Conservation (phyloP, 2,329 filamentous ascomycete species). For the Shiraia sp. region DNA sequence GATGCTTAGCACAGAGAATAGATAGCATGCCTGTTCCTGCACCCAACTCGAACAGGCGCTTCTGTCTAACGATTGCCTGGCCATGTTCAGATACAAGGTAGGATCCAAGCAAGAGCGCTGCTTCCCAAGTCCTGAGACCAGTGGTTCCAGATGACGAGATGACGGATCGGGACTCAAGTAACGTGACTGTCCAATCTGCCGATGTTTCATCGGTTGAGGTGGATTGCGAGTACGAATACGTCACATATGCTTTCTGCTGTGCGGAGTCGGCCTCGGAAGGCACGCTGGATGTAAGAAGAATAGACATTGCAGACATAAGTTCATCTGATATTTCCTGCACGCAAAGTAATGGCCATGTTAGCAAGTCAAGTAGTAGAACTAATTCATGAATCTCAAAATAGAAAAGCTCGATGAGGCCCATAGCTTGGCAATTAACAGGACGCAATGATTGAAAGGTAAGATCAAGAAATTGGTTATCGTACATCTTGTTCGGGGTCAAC, state of each 20-base stretch:
- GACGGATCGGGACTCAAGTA: conserved; percentile 70
- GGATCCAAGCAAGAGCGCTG: conserved; percentile 71
- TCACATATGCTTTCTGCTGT: conserved; percentile 76
- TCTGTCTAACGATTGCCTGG: conserved; percentile 54
- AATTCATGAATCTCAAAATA: too few relatives aligned
- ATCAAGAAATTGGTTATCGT: conserved; percentile 52
- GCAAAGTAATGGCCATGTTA: conserved; percentile 26
- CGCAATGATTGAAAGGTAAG: conserved; percentile 4
- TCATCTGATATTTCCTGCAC: conserved; percentile 79
- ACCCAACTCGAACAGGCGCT: conserved; percentile 71
- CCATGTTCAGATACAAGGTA: conserved; percentile 60
- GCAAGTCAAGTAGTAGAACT: too few relatives aligned
- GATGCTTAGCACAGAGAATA: conserved; percentile 70
- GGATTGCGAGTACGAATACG: conserved; percentile 58
- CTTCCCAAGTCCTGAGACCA: conserved; percentile 80
- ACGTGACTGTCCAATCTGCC: conserved; percentile 54
- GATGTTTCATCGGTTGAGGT: conserved; percentile 16
- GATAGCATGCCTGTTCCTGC: conserved; percentile 77
- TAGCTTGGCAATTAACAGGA: too few relatives aligned
- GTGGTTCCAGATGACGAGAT: conserved; percentile 74
- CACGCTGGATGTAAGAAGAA: conserved; percentile 65
- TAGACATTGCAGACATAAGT: conserved; percentile 70
- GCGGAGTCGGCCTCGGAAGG: conserved; percentile 67
- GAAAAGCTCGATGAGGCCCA: conserved; percentile 4
- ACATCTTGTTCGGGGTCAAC: conserved; percentile 86